These are phyloP conservation scores for Ganoderma lingzhi DNA, from an alignment of 1,284 basidiomycete species.

Conservation along the genomic window DNA sequence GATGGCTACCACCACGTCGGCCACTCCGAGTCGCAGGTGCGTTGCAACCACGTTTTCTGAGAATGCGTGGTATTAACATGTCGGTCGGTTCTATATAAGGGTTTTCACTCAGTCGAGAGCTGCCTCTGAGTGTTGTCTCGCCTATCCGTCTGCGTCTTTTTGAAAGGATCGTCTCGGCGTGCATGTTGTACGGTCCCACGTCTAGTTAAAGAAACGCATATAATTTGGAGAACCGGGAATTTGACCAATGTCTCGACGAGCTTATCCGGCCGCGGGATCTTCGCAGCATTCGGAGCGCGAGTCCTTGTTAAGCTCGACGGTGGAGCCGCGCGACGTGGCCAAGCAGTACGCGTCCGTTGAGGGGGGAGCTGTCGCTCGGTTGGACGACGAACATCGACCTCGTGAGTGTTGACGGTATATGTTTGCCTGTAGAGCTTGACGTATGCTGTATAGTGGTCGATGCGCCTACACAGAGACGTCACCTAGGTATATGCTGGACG, in stretches of 20 bases:
- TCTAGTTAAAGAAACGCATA: not conserved
- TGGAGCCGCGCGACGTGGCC: not conserved
- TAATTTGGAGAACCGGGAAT: not conserved
- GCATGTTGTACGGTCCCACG: not conserved
- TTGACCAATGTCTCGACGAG: slow-evolving; percentile 9
- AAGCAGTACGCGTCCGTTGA: slow-evolving; percentile 29
- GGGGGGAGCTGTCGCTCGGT: slow-evolving; percentile 7
- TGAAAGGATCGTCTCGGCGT: not conserved
- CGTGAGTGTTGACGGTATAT: not conserved
- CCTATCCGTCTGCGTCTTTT: not conserved
- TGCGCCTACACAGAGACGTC: slow-evolving; percentile 30
- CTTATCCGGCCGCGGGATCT: slow-evolving; percentile 3
- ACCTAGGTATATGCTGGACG: slow-evolving; percentile 30
- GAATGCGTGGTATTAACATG: not conserved
- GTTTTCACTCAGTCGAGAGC: not conserved
- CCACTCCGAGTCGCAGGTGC: not conserved
- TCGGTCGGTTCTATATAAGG: not conserved
- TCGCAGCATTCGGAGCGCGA: slow-evolving; percentile 23
- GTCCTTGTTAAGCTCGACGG: slow-evolving; percentile 14
- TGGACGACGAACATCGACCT: slow-evolving; percentile 10
- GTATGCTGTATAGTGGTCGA: slow-evolving; percentile 14
- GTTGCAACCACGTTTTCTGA: not conserved
- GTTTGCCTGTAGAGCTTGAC: not conserved
- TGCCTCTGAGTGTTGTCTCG: not conserved
- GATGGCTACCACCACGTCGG: not conserved